Percentiles rank a stretch among this genome's conserved stretches.
Conservation (phyloP, 164 flowering plant genomes). For the Liriodendron chinense region DNA sequence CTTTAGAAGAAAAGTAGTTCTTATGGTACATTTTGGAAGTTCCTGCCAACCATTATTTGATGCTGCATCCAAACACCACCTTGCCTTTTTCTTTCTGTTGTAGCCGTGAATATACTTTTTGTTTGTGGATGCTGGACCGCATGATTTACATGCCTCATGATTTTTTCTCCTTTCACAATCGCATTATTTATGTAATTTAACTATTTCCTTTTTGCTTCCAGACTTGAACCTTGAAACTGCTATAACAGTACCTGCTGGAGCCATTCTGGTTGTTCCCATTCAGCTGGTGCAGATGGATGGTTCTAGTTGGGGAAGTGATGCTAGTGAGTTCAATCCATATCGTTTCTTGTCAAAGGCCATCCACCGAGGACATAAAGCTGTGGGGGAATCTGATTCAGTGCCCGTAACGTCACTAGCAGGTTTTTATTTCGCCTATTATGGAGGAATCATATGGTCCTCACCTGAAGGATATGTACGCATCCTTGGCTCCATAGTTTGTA, state of each 20-base stretch:
- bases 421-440: too few species aligned
- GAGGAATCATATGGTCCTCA: too few species aligned
- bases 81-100: too few species aligned
- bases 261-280: slow-evolving; percentile 52
- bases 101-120: neutral
- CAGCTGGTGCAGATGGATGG: slow-evolving; percentile 61
- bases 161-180: neutral
- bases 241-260: slow-evolving; percentile 52
- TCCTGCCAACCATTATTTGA: too few species aligned
- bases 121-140: neutral
- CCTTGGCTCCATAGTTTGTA: too few species aligned
- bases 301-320: slow-evolving; percentile 60
- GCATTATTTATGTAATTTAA: neutral
- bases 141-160: neutral
- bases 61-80: too few species aligned
- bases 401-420: neutral
- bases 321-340: slow-evolving; percentile 51
- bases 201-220: slow-evolving; percentile 11
- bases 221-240: slow-evolving; percentile 47
- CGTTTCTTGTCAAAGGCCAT: slow-evolving; percentile 41
- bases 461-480: too few species aligned
- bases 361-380: neutral
- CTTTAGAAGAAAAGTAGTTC: too few species aligned
- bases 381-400: slow-evolving; percentile 14
- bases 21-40: too few species aligned